Percentiles rank a stretch among this genome's conserved stretches.
phyloP scores from a whole-genome alignment of 805 yeast species.

The Nakazawaea wickerhamii region DNA sequence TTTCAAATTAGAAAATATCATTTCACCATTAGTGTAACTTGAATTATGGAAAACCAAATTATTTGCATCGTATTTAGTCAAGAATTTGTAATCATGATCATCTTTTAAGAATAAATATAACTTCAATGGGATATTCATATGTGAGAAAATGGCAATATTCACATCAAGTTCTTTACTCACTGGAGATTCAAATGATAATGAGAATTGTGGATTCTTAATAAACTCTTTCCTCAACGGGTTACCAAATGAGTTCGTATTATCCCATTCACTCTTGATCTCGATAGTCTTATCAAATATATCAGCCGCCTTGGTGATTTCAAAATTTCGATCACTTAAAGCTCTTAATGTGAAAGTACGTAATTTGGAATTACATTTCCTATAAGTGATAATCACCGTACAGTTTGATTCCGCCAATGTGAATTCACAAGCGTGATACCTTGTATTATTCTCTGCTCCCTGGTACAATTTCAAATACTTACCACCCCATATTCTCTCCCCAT shows the following conservation, averaged over 20 bases:
- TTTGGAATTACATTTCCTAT: constrained; percentile 13
- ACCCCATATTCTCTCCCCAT: constrained; percentile 28
- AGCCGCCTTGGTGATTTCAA: constrained; percentile 27
- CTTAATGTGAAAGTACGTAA: constrained; percentile 14
- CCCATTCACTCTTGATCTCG: constrained; percentile 40
- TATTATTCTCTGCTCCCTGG: constrained; percentile 22
- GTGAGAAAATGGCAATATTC: constrained; percentile 20
- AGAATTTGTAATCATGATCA: constrained; percentile 20
- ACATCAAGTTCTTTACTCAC: constrained; percentile 19
- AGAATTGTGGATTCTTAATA: constrained; percentile 52
- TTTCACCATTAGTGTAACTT: constrained; percentile 27
- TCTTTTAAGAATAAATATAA: constrained; percentile 40
- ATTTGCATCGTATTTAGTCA: constrained; percentile 24
- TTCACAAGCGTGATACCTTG: constrained; percentile 26
- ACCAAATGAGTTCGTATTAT: constrained; percentile 43
- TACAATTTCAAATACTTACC: constrained; percentile 5
- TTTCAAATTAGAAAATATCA: constrained; percentile 18
- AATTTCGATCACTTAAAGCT: constrained; percentile 13
- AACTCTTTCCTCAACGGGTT: constrained; percentile 43
- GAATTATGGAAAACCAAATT: constrained; percentile 27
- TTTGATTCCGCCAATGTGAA: constrained; percentile 18
- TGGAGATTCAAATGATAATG: constrained; percentile 23
- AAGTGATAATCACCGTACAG: constrained; percentile 19
- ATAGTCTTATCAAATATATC: constrained; percentile 18
- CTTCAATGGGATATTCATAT: constrained; percentile 27